Evolutionary conservation across 371 early-diverging fungal genomes (phyloP), one percentile per base, ranked within the genome.

Genomic region (Rhizopus stolonifer): DNA sequence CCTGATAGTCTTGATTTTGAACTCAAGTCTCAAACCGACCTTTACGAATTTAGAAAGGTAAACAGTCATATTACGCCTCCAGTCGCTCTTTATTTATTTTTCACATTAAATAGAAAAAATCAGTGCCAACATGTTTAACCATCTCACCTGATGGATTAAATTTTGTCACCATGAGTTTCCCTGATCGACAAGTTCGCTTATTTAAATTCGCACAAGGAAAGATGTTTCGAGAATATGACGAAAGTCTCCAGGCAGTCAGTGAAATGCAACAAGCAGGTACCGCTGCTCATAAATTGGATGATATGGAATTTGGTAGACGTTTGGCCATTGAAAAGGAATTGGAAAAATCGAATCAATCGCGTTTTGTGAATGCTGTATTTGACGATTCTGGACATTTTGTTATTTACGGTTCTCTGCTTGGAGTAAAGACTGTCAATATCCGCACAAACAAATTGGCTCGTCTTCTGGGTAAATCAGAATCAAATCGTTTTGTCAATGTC

Each of bases 251-350:
- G 2, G 82, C 88, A 17, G 82, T 91, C 17, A 85, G 84, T 42
- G 91, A 92, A 60, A 92, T 94, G 87, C 95, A 95, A 60, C 89
- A 91, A 67, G 90, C 87, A 4, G 91, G 90, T 4, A 90, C 90
- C 15, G 79, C 86, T 5, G 63, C 80, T 31, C 80, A 85, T 59
- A 84, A 84, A 58, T 65, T 96, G 39, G 98, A 98, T 67, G 94
- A 91, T 58, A 96, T 96, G 96, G 97, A 96, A 70, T 96, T 95
- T 81, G 96, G 97, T 21, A 80, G 96, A 52, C 80, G 98, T 45
- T 58, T 96, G 40, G 95, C 96, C 3, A 79, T 90, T 5, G 97
- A 98, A 53, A 82, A 85, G 38, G 95, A 96, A 64, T 64, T 96
- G 38, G 86, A 88, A 52, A 88, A 89, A 54, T 72, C 86, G 0